Evolutionary conservation across 345 rosid genomes (phyloP), one percentile per base, ranked within the genome.

Genomic region (Aquilaria malaccensis): DNA sequence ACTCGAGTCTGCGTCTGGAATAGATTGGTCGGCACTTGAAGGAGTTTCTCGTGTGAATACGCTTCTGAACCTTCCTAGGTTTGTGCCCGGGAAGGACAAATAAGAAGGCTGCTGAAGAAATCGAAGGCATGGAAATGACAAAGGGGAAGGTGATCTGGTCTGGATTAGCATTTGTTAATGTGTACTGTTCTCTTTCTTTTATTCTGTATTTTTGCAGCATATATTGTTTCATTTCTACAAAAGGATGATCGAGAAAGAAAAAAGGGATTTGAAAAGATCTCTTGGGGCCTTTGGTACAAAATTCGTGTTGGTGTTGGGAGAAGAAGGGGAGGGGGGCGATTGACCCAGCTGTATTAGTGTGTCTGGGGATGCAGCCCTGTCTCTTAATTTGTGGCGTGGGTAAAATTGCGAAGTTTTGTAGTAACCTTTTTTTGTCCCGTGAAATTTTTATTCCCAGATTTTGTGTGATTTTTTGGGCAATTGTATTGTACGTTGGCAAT

Each of bases 41-140:
- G 99, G 99, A 52, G 99, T 94, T 7, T 86, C 99, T 51, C 90
- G 97, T 6, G 90, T 81, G 46, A 83, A 94, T 75, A 94, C 99
- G 15, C 81, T 94, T 13, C 55, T 94, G 66, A 79, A 70, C 69
- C 77, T 94, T 45, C 99, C 99, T 0, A 81, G 86, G 80, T 90
- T 84, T 67, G 83, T 77, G 56, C 90, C 97, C 0, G 87, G 79
- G 45, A 80, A 71, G 67, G 84, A 78, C 30, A 84, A 22, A 73
- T 37, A 70, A 61, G 70, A 70, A 68, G 60, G 63, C 76, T 10
- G 67, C 74, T 11, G 70, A 59, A 15, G 52, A 45, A 4, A 45
- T 1, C 11, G 41, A 6, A 50, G 62, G 52, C 67, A 30, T 57
- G 72, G 43, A 66, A 70, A 64, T 67, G 80, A 73, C 2, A 29